Conservation (phyloP, 371 early-diverging fungal species). For the Mortierella sp. region DNA sequence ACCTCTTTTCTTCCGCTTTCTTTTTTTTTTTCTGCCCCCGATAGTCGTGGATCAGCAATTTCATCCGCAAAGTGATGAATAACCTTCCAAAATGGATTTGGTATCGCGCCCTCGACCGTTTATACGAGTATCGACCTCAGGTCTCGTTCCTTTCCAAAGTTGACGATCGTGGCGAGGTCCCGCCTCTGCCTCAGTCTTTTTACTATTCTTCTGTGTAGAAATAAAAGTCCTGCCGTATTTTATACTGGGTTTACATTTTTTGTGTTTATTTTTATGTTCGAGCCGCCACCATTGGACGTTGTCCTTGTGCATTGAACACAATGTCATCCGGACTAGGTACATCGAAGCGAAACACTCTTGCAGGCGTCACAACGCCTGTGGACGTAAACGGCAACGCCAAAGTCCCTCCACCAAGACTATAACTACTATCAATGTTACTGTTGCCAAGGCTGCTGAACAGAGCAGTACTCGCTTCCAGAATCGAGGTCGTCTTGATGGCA, state of each 20-base stretch:
- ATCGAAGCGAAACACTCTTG: constrained; percentile 74
- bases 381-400: neutral
- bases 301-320: constrained; percentile 76
- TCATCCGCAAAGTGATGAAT: constrained; percentile 29
- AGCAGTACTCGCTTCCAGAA: constrained; percentile 3
- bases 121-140: constrained; percentile 34
- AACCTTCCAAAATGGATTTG: constrained; percentile 42
- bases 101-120: constrained; percentile 17
- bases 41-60: constrained; percentile 22
- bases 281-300: constrained; percentile 40
- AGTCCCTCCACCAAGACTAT: too few species aligned
- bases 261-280: constrained; percentile 1
- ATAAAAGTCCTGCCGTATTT: neutral
- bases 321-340: constrained; percentile 91
- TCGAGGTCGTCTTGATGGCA: constrained; percentile 9
- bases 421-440: too few species aligned
- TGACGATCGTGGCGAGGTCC: constrained; percentile 20
- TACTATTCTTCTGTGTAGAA: neutral
- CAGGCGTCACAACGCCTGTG: neutral
- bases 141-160: constrained; percentile 25
- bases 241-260: too few species aligned
- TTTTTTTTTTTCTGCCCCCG: neutral
- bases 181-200: constrained; percentile 17
- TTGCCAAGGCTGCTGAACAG: neutral
- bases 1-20: neutral